phyloP scores from a whole-genome alignment of 2,329 filamentous ascomycete genomes.

The Fusarium dimerum region DNA sequence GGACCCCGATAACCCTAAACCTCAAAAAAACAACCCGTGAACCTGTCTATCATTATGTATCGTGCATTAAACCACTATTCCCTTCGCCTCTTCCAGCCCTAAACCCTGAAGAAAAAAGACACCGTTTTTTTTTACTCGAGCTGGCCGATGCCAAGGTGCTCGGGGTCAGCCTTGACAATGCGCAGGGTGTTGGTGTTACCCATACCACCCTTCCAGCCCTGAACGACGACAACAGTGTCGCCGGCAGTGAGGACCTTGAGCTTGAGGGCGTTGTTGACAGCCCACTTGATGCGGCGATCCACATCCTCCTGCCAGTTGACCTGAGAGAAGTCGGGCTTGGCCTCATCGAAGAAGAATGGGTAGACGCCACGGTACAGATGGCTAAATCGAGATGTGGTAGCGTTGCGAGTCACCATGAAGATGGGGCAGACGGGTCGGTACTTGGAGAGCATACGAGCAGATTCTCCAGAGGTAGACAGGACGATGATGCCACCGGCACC shows the following conservation, averaged over 20 bases:
- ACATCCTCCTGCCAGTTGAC: slow-evolving; percentile 99
- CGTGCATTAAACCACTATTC: slow-evolving; percentile 27
- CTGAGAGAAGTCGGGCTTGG: slow-evolving; percentile 91
- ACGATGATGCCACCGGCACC: slow-evolving; percentile 96
- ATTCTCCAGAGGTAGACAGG: slow-evolving; percentile 92
- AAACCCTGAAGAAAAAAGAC: slow-evolving; percentile 1
- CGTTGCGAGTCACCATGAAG: slow-evolving; percentile 96
- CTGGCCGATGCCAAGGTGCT: slow-evolving; percentile 59
- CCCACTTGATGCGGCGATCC: slow-evolving; percentile 96
- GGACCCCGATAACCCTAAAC: slow-evolving; percentile 24
- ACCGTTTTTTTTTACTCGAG: slow-evolving; percentile 23
- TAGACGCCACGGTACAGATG: slow-evolving; percentile 98
- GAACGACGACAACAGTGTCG: slow-evolving; percentile 79
- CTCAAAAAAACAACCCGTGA: slow-evolving; percentile 28
- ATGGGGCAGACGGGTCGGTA: slow-evolving; percentile 98
- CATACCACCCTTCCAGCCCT: slow-evolving; percentile 90
- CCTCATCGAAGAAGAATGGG: slow-evolving; percentile 90
- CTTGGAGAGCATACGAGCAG: slow-evolving; percentile 94
- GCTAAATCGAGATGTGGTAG: slow-evolving; percentile 80
- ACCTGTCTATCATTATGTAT: slow-evolving; percentile 34
- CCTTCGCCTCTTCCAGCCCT: slow-evolving; percentile 12
- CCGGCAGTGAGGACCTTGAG: slow-evolving; percentile 74
- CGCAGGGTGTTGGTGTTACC: slow-evolving; percentile 84
- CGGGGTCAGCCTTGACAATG: slow-evolving; percentile 61
- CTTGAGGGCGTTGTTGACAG: slow-evolving; percentile 81